Base-by-base conservation (phyloP, 202 grass and related monocot genomes). In the Bolboschoenoplectus hybrid region DNA sequence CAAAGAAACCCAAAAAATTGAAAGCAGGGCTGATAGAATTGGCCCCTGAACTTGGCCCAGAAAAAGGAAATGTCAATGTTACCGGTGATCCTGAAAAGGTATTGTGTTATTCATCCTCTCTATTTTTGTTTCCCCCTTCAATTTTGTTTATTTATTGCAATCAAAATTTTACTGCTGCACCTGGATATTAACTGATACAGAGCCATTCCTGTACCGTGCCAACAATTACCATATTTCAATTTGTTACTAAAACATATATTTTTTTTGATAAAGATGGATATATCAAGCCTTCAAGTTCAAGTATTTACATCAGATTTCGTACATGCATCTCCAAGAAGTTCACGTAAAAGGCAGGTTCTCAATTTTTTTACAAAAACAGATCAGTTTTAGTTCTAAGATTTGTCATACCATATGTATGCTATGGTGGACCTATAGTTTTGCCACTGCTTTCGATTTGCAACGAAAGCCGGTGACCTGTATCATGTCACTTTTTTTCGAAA, bases 21-120 rank as follows among this genome's bases (percentile, higher is more conserved):
- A 35, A 51, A 76, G 7, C 5, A 76, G 5, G 73, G 49, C 49
- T 53, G 3, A 67, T 3, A 32, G 12, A 38, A 49, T 55, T 36
- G 72, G 73, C 49, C 73, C 71, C 26, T 40, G 51, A 78, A 9
- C 0, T 58, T 41, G 74, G 34, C 51, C 13, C 74, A 78, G 6
- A 77, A 46, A 76, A 40, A 17, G 14, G 51, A 78, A 38, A 38
- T 56, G 51, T 78, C 11, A 35, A 76, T 76, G 32, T 74, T 76
- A 20, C 49, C 11, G 10, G 26, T 38, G 49, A 55, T 39, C 35
- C 51, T 55, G 17, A 78, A 40, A 40, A 9, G 12, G 26, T 26
- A 56, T 78, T 14, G 36, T 39, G 39, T 74, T 74, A 51, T 39
- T 57, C 51, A 57, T 17, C 51, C 6, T 17, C 16, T 53, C 10